Evolutionary conservation across 495 filamentous ascomycete species (phyloP).

Genomic region (Tuber brumale): DNA sequence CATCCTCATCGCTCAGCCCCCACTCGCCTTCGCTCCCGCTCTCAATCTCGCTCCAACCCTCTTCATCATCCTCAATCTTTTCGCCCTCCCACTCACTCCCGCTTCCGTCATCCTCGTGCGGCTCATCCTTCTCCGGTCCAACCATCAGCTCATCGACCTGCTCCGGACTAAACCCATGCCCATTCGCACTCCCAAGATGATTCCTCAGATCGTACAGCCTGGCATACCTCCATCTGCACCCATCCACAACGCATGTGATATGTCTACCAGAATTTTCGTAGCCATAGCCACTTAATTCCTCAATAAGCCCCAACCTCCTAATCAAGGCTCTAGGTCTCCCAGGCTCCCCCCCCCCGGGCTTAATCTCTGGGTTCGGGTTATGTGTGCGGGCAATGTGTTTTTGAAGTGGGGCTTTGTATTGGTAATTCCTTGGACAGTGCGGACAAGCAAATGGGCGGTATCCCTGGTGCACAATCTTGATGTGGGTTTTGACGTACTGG

Average conservation of each 20-base stretch:
- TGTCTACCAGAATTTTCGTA: constrained; percentile 38
- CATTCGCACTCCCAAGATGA: constrained; percentile 30
- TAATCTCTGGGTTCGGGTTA: not conserved
- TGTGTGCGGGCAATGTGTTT: constrained; percentile 25
- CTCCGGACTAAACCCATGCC: constrained; percentile 25
- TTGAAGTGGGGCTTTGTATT: constrained; percentile 31
- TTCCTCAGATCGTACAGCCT: constrained; percentile 33
- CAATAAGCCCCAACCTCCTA: constrained; percentile 18
- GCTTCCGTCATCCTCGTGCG: not conserved
- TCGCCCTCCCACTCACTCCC: constrained; percentile 10
- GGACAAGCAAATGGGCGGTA: constrained; percentile 37
- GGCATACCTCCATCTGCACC: constrained; percentile 33
- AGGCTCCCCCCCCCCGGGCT: not conserved
- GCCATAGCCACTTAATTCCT: constrained; percentile 35
- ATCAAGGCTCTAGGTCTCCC: constrained; percentile 9
- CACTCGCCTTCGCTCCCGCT: constrained; percentile 23
- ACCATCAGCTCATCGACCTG: constrained; percentile 34
- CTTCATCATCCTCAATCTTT: constrained; percentile 14
- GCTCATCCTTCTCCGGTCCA: not conserved
- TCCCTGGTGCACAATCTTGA: constrained; percentile 66
- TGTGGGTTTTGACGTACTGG: constrained; percentile 72
- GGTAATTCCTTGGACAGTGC: constrained; percentile 31
- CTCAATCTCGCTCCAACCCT: constrained; percentile 18
- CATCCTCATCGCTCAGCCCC: constrained; percentile 1
- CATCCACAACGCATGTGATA: constrained; percentile 36